Percentiles rank a stretch among this genome's conserved stretches.
Evolutionary conservation across 306 rosid species (phyloP).

Genomic region (Cucurbita maxima): DNA sequence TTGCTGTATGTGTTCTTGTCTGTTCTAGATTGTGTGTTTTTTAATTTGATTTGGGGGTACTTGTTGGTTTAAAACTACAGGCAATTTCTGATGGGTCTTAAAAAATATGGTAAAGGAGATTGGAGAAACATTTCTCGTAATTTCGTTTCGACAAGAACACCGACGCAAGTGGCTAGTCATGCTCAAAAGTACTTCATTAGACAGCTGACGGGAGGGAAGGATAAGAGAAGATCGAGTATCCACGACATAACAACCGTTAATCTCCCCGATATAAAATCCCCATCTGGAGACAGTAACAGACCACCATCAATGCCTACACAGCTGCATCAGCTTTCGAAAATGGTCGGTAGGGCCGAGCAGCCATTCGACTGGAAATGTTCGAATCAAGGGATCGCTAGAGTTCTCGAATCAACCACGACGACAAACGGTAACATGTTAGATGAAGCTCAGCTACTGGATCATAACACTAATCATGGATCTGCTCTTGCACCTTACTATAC

Average conservation of each 20-base stretch:
- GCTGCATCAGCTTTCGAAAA: slow-evolving; percentile 22
- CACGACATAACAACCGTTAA: slow-evolving; percentile 81
- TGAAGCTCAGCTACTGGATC: slow-evolving; percentile 40
- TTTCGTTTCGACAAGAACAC: slow-evolving; percentile 79
- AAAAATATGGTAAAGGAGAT: slow-evolving; percentile 89
- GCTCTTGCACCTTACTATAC: slow-evolving; percentile 35
- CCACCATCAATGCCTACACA: slow-evolving; percentile 23
- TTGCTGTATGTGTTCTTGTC: not conserved
- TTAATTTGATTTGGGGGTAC: not conserved
- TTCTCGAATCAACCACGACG: slow-evolving; percentile 12
- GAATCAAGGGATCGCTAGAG: slow-evolving; percentile 21
- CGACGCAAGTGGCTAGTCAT: slow-evolving; percentile 90
- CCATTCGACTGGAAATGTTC: slow-evolving; percentile 34
- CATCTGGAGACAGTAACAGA: slow-evolving; percentile 9
- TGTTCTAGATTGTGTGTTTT: not conserved
- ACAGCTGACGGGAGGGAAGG: slow-evolving; percentile 63
- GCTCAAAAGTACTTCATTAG: slow-evolving; percentile 85
- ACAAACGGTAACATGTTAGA: not conserved
- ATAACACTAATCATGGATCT: slow-evolving; percentile 27
- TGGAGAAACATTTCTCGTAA: slow-evolving; percentile 84
- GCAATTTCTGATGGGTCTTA: slow-evolving; percentile 77
- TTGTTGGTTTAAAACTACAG: slow-evolving; percentile 24
- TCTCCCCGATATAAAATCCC: slow-evolving; percentile 23
- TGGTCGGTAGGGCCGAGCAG: slow-evolving; percentile 22
- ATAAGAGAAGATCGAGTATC: slow-evolving; percentile 84